Evolutionary conservation across 208 protist genomes (phyloP), one percentile per base, ranked within the genome.

Genomic region (Wallacemonas sp.): DNA sequence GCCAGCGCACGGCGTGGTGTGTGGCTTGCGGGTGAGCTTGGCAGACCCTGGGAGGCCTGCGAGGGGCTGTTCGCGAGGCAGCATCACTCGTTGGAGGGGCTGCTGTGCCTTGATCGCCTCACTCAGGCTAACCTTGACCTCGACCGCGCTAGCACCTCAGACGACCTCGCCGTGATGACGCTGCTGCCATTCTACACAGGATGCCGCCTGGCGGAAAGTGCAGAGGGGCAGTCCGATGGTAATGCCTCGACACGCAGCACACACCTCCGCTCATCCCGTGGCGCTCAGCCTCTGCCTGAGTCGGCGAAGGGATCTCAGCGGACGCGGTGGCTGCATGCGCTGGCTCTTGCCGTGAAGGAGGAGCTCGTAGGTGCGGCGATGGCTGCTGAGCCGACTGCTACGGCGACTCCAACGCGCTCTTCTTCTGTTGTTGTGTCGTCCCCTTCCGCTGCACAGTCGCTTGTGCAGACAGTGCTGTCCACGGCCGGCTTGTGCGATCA

Each of bases 81-180:
- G 21, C 61, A 72, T n/a, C 42, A 65, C 22, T 62, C 56, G 38
- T 53, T 78, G n/a, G 79, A 79, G 2, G 79, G 68, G 14, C 27
- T 85, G 28, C 41, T 75, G 9, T 65, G 67, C 30, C 63, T 84
- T 4, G 79, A 74, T 38, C 47, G 68, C 41, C 62, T 53, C 19
- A 62, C 33, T 4, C 26, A 39, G 28, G 15, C 5, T 5, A 34
- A 21, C 30, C 9, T 27, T 4, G 51, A 31, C 15, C 3, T 54
- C 21, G 46, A 54, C 46, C 24, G 33, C 11, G 11, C 9, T n/a
- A n/a, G n/a, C 8, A 54, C 22, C 4, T 19, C 27, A 24, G 46
- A 24, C 24, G 46, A 54, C 2, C 24, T 17, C 3, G 46, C 2
- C 8, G 9, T 58, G 36, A 17, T 5, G 30, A 26, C 26, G 15